Evolutionary conservation across 169 alveolate genomes (phyloP).

Genomic region (Plasmodium yoelii): DNA sequence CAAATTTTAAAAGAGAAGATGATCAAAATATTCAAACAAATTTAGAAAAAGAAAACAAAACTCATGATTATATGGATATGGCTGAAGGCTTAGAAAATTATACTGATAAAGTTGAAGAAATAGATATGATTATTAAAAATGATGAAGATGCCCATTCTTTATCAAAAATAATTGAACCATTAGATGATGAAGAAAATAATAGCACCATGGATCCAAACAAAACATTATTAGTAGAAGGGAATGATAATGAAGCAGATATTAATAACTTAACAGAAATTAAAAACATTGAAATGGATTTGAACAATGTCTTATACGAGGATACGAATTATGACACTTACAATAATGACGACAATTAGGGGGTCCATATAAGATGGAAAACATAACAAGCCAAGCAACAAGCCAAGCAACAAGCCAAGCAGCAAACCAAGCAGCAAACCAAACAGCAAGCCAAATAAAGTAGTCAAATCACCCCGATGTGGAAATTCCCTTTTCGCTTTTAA

Average conservation of each 20-base stretch:
- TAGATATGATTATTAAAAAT: not conserved
- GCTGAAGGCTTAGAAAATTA: not conserved
- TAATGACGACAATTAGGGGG: constrained; percentile 23
- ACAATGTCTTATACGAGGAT: constrained; percentile 64
- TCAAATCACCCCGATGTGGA: too few relatives aligned
- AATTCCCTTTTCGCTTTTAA: too few relatives aligned
- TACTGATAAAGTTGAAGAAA: not conserved
- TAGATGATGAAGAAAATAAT: not conserved
- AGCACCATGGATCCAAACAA: not conserved
- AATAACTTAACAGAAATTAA: constrained; percentile 26
- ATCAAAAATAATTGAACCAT: not conserved
- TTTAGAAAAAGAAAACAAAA: not conserved
- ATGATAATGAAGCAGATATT: constrained; percentile 11
- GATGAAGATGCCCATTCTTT: not conserved
- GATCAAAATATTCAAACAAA: not conserved
- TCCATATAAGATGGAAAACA: too few relatives aligned
- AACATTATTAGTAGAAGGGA: constrained; percentile 1
- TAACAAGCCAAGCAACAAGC: too few relatives aligned
- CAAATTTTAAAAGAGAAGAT: not conserved
- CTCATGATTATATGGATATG: not conserved
- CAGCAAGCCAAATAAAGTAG: not conserved
- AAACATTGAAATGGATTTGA: constrained; percentile 45
- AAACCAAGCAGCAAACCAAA: too few relatives aligned
- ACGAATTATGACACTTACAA: constrained; percentile 45
- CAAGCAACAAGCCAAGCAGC: not conserved